These are phyloP conservation scores for Adansonia grandidieri DNA, from an alignment of 441 rosid genomes.

Conservation along the genomic window DNA sequence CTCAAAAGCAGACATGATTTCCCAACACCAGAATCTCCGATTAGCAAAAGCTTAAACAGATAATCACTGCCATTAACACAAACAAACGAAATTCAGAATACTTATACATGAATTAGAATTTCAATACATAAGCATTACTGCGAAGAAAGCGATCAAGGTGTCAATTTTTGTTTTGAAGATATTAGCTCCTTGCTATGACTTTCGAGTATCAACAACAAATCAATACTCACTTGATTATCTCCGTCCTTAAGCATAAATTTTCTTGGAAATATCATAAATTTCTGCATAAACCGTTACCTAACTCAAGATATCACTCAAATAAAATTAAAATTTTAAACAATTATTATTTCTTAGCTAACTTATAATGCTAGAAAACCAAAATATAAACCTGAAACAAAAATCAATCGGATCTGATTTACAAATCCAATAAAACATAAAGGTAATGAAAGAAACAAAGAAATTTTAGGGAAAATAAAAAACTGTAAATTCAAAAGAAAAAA, in stretches of 20 bases:
- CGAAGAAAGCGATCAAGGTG: neutral
- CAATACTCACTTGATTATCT: neutral
- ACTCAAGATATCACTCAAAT: neutral
- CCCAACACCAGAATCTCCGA: constrained; percentile 78
- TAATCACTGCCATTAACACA: constrained; percentile 52
- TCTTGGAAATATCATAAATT: neutral
- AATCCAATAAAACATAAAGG: constrained; percentile 19
- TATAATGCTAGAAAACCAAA: neutral
- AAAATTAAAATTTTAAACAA: neutral
- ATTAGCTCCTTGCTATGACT: neutral
- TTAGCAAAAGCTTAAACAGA: constrained; percentile 72
- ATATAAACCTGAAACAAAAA: constrained; percentile 35
- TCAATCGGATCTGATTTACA: constrained; percentile 44
- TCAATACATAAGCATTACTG: neutral
- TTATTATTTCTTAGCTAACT: neutral
- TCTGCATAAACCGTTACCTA: neutral
- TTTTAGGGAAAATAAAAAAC: neutral
- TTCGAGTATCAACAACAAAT: neutral
- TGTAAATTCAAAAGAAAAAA: neutral
- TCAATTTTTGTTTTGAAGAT: neutral
- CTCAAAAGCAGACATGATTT: constrained; percentile 72
- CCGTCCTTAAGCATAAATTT: neutral
- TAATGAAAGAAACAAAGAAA: neutral
- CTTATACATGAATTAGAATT: neutral
- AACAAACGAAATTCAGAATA: neutral